These are phyloP conservation scores for Solanum arcanum DNA, from an alignment of 257 asterid species.

Conservation along the genomic window DNA sequence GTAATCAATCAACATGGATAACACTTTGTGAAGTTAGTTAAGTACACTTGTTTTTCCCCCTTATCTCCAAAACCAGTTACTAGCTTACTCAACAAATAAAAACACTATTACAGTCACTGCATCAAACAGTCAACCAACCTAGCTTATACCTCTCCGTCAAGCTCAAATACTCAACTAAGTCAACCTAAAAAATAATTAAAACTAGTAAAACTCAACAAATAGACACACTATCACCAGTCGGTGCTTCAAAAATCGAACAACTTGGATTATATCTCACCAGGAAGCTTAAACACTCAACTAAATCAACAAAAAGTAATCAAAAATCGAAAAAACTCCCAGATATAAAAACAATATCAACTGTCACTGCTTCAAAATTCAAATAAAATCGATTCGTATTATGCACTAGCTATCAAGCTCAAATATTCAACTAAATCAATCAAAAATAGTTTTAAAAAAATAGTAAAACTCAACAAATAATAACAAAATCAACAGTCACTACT, in stretches of 20 bases:
- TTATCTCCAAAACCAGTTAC: constrained; percentile 56
- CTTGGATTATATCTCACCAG: background rate
- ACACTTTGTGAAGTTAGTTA: background rate
- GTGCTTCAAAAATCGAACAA: background rate
- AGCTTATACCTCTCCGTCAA: constrained; percentile 14
- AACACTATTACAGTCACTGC: background rate
- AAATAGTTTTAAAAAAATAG: background rate
- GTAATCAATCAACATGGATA: background rate
- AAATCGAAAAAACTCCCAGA: background rate
- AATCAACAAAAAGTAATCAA: background rate
- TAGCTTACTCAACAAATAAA: constrained; percentile 39
- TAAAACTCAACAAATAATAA: background rate
- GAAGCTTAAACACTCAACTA: background rate
- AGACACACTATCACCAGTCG: background rate
- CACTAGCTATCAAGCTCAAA: constrained; percentile 81
- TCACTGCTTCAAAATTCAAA: background rate
- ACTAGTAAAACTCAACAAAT: background rate
- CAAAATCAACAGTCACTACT: background rate
- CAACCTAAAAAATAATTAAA: background rate
- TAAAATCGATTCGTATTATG: background rate
- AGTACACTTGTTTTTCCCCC: background rate
- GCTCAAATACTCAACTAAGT: background rate
- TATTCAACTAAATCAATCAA: constrained; percentile 38
- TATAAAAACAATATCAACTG: background rate
- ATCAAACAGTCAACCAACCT: background rate